These are phyloP conservation scores for Diaporthe vaccinii DNA, from an alignment of 2,329 filamentous ascomycete genomes.

Conservation along the genomic window DNA sequence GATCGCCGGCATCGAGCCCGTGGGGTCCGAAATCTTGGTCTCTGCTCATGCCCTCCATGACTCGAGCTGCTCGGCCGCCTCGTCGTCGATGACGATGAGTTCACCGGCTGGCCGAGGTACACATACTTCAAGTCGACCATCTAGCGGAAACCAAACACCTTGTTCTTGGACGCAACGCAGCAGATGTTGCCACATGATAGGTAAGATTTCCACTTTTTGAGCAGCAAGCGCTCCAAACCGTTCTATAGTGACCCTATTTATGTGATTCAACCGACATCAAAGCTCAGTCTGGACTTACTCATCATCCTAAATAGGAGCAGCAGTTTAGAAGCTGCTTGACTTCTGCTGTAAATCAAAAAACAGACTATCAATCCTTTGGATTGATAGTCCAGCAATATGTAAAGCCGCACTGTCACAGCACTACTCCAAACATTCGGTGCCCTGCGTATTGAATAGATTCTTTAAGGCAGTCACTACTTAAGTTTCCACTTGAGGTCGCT, in stretches of 20 bases:
- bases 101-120: slow-evolving; percentile 50
- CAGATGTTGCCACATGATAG: too few species aligned
- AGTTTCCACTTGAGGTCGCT: too few species aligned
- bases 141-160: too few species aligned
- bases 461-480: too few species aligned
- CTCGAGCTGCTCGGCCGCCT: slow-evolving; percentile 49
- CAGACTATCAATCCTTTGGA: background rate
- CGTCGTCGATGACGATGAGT: slow-evolving; percentile 50
- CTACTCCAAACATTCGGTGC: background rate
- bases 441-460: background rate
- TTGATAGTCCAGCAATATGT: background rate
- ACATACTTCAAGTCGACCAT: slow-evolving; percentile 52
- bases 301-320: background rate
- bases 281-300: background rate
- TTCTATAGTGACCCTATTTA: too few species aligned
- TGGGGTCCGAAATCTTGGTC: slow-evolving; percentile 54
- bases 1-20: slow-evolving; percentile 65
- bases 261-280: background rate
- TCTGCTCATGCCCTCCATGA: slow-evolving; percentile 59
- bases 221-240: background rate
- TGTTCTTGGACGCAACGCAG: too few species aligned
- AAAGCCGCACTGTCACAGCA: background rate
- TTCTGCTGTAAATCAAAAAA: background rate
- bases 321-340: background rate
- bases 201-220: background rate